These are phyloP conservation scores for Podospora fimiseda DNA, from an alignment of 495 filamentous ascomycete genomes.

Conservation along the genomic window DNA sequence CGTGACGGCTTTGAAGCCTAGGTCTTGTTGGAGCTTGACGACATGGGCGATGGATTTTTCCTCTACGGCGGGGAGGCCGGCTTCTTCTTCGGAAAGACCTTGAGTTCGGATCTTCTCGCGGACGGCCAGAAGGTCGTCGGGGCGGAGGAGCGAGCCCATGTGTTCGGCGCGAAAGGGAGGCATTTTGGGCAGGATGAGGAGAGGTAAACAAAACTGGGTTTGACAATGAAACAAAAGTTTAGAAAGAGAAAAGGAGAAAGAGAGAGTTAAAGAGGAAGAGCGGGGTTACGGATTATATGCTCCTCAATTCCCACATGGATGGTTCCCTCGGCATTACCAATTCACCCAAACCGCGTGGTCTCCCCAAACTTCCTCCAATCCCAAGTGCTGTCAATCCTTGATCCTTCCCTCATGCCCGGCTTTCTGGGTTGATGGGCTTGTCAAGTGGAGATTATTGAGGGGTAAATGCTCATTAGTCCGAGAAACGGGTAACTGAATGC, in stretches of 20 bases:
- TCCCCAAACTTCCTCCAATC: no score
- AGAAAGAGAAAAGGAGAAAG: neutral
- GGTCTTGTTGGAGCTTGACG: conserved; percentile 57
- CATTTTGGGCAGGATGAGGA: conserved; percentile 17
- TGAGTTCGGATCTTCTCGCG: conserved; percentile 54
- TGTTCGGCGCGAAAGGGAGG: conserved; percentile 82
- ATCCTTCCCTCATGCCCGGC: no score
- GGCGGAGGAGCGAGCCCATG: conserved; percentile 73
- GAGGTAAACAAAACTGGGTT: neutral
- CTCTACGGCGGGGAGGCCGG: conserved; percentile 48
- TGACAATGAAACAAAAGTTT: neutral
- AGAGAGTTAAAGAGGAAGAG: neutral
- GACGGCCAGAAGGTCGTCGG: conserved; percentile 56
- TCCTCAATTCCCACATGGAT: neutral
- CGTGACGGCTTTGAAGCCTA: conserved; percentile 62
- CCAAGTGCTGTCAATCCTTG: no score
- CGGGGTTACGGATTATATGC: neutral
- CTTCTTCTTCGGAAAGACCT: conserved; percentile 49
- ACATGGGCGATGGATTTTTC: conserved; percentile 61
- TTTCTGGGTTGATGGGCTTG: no score
- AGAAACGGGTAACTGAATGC: no score
- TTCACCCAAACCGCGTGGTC: neutral
- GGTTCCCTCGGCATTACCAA: neutral
- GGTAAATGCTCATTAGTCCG: no score
- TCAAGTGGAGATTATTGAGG: no score